Base-by-base conservation (phyloP, 331 rosid genomes). In the Malus hybrid region DNA sequence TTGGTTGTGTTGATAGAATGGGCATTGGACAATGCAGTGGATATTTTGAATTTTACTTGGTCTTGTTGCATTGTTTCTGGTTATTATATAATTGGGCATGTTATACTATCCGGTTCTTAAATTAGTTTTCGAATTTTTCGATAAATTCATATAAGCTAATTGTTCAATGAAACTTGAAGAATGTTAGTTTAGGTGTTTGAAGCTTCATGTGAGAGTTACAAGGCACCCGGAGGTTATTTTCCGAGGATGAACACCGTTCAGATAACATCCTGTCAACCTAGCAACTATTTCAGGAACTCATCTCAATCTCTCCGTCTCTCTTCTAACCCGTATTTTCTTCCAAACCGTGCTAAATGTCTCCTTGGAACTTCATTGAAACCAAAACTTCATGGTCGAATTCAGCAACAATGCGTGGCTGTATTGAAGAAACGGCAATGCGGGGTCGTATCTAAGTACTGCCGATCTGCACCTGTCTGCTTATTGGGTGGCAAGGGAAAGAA, bases 401-500 rank as follows among this genome's bases (percentile, higher is more conserved):
- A 74, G 80, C 77, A 65, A 67, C 87, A 46, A 61, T 31, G 70
- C 3, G 2, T 42, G 31, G 74, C 70, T 1, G 19, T 70, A 29
- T 18, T 76, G 77, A 71, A 70, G 73, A 69, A 71, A 10, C 55
- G 39, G 69, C 68, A 31, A 22, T 32, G 56, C n/a, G 32, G 73
- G 60, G 74, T 18, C 13, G 73, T 36, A 60, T 69, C 81, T 7
- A 67, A 80, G 72, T 33, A 82, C 76, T 72, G 36, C 69, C 83
- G 50, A 62, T 55, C 74, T n/a, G 36, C 78, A 72, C 85, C 81
- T 65, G 85, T 83, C 54, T 86, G 92, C 80, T 81, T 78, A 15
- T 87, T 86, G 15, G 90, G 88, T 71, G 88, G 86, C 71, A 77
- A 81, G 75, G 92, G 88, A 78, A 85, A 82, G 87, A 62, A 61